Conservation (phyloP, 305 asterid species). For the Fraxinus nigra region DNA sequence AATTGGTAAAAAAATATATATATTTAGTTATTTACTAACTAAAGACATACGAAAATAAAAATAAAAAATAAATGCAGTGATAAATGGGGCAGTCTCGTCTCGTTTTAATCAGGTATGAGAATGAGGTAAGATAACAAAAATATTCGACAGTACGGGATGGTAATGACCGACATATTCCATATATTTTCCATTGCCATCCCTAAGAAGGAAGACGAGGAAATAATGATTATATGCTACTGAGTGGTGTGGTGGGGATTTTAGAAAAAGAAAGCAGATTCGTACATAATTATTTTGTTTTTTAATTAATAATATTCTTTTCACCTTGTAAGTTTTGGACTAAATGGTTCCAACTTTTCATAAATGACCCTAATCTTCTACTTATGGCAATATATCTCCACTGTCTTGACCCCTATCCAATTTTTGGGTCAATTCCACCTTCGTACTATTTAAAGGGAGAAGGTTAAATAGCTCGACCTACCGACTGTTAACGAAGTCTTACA, state of each 20-base stretch:
- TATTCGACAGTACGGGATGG: too few species aligned
- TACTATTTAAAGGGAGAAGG: not conserved
- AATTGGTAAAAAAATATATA: too few species aligned
- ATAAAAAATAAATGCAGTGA: too few species aligned
- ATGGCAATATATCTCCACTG: not conserved
- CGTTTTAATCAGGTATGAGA: too few species aligned
- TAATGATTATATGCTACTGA: not conserved
- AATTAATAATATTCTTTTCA: not conserved
- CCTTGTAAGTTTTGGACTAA: not conserved
- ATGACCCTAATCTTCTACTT: not conserved
- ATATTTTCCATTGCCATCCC: too few species aligned
- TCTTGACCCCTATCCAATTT: not conserved
- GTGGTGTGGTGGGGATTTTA: not conserved
- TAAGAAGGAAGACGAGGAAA: not conserved
- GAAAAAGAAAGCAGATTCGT: not conserved
- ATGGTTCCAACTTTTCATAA: not conserved
- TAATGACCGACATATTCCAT: too few species aligned
- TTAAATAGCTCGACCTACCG: not conserved
- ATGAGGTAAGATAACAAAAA: too few species aligned
- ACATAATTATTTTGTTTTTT: not conserved
- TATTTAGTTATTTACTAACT: too few species aligned
- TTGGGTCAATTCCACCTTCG: not conserved
- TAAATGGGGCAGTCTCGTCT: too few species aligned
- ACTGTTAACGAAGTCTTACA: not conserved
- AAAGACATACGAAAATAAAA: too few species aligned